Conservation (phyloP, 345 rosid species). For the Aethionema arabicum region DNA sequence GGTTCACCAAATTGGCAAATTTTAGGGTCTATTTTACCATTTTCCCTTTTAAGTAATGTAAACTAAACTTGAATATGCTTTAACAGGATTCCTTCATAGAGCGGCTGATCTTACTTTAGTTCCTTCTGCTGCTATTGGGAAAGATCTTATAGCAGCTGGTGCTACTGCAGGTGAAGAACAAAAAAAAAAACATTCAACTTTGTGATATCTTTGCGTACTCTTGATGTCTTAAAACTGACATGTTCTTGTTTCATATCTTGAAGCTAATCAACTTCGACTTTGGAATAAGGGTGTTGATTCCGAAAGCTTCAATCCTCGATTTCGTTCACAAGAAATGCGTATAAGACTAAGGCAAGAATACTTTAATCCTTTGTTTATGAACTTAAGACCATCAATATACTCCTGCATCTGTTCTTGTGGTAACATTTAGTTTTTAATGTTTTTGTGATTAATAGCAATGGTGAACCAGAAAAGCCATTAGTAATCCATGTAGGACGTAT, state of each 20-base stretch:
- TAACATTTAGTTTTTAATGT: constrained; percentile 5
- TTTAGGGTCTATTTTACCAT: too few species aligned
- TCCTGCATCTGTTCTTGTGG: not conserved
- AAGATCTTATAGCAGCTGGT: constrained; percentile 76
- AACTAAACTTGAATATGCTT: constrained; percentile 8
- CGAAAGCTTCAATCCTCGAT: constrained; percentile 84
- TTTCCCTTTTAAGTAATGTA: not conserved
- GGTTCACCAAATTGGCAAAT: too few species aligned
- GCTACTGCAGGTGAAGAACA: constrained; percentile 77
- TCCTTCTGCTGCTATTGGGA: constrained; percentile 89
- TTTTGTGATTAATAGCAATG: constrained; percentile 51
- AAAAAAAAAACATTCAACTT: not conserved
- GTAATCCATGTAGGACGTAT: constrained; percentile 92
- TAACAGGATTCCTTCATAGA: constrained; percentile 90
- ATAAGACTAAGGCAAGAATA: constrained; percentile 61
- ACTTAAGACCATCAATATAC: constrained; percentile 1
- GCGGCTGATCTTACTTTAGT: constrained; percentile 98
- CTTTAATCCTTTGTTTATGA: not conserved
- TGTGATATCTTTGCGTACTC: not conserved
- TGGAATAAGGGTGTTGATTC: constrained; percentile 99
- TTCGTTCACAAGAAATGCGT: constrained; percentile 77
- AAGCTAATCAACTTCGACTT: constrained; percentile 92
- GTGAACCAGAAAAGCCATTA: constrained; percentile 90
- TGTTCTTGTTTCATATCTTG: constrained; percentile 14
- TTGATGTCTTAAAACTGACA: constrained; percentile 22